These are phyloP conservation scores for Neoarthrinium moseri DNA, from an alignment of 2,329 filamentous ascomycete species.

Conservation along the genomic window DNA sequence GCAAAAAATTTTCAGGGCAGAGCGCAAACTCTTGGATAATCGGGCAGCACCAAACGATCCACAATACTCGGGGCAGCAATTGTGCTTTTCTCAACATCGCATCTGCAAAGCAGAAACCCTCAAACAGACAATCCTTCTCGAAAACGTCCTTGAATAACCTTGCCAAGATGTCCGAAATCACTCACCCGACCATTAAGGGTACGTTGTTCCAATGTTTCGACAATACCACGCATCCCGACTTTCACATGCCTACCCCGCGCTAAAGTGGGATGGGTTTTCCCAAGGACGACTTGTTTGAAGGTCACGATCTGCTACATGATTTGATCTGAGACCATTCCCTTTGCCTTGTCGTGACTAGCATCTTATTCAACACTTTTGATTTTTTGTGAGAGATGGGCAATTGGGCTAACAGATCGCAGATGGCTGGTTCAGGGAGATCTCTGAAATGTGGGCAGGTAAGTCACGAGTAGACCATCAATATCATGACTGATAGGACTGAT, in stretches of 20 bases:
- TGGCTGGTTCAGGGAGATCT: constrained; percentile 99
- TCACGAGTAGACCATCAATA: constrained; percentile 13
- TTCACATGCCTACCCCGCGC: neutral
- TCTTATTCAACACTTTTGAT: too few relatives aligned
- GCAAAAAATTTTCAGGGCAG: constrained; percentile 4
- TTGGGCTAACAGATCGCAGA: constrained; percentile 50
- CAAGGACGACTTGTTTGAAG: neutral
- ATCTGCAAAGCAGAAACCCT: neutral
- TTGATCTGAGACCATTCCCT: neutral
- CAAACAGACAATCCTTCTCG: too few relatives aligned
- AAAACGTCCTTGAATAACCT: neutral
- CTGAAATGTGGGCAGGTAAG: constrained; percentile 89
- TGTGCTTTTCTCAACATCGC: constrained; percentile 2
- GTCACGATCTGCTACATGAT: neutral
- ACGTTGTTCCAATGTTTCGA: constrained; percentile 26
- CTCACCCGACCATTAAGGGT: constrained; percentile 59
- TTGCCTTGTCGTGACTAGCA: neutral
- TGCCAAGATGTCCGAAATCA: constrained; percentile 51
- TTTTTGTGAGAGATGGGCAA: neutral
- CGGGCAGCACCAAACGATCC: constrained; percentile 8
- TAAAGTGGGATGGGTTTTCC: neutral
- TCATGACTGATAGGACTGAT: constrained; percentile 4
- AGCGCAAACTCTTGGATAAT: constrained; percentile 5
- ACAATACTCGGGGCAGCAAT: constrained; percentile 2
- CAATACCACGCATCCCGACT: neutral